phyloP scores from a whole-genome alignment of 2,329 filamentous ascomycete species.

The Atkinsonella hypoxylon region DNA sequence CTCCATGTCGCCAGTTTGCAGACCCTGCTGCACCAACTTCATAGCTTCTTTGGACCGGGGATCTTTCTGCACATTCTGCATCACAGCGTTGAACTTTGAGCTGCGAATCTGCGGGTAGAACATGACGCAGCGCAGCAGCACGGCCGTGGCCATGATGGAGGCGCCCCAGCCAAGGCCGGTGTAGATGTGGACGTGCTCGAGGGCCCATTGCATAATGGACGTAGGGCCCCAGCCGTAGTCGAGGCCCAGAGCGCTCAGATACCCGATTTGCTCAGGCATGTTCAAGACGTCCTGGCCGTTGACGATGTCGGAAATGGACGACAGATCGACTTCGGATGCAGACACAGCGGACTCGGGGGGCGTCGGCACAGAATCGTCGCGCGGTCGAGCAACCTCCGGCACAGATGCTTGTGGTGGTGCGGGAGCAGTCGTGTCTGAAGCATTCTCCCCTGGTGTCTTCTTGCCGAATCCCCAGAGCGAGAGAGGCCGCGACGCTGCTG shows the following conservation, averaged over 20 bases:
- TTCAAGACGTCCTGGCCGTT: slow-evolving; percentile 35
- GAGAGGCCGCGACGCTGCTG: slow-evolving; percentile 18
- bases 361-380: slow-evolving; percentile 8
- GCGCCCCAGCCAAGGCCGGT: slow-evolving; percentile 71
- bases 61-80: slow-evolving; percentile 43
- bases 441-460: slow-evolving; percentile 9
- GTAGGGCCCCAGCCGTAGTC: slow-evolving; percentile 82
- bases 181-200: slow-evolving; percentile 77
- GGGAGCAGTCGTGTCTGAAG: slow-evolving; percentile 6
- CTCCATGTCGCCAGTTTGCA: slow-evolving; percentile 30
- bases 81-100: slow-evolving; percentile 34
- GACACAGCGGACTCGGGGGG: slow-evolving; percentile 13
- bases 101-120: slow-evolving; percentile 44
- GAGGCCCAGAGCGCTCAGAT: slow-evolving; percentile 68
- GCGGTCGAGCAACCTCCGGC: slow-evolving; percentile 6
- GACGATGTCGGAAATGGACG: slow-evolving; percentile 22
- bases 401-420: slow-evolving; percentile 9
- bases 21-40: slow-evolving; percentile 37
- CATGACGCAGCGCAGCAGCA: slow-evolving; percentile 52
- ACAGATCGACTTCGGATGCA: slow-evolving; percentile 22
- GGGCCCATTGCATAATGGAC: slow-evolving; percentile 55
- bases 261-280: slow-evolving; percentile 68
- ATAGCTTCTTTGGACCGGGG: slow-evolving; percentile 38
- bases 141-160: slow-evolving; percentile 53
- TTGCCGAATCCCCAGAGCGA: slow-evolving; percentile 25